Evolutionary conservation across 2,329 filamentous ascomycete species (phyloP), one percentile per base, ranked within the genome.

Genomic region (Phyllosticta citribraziliensis): DNA sequence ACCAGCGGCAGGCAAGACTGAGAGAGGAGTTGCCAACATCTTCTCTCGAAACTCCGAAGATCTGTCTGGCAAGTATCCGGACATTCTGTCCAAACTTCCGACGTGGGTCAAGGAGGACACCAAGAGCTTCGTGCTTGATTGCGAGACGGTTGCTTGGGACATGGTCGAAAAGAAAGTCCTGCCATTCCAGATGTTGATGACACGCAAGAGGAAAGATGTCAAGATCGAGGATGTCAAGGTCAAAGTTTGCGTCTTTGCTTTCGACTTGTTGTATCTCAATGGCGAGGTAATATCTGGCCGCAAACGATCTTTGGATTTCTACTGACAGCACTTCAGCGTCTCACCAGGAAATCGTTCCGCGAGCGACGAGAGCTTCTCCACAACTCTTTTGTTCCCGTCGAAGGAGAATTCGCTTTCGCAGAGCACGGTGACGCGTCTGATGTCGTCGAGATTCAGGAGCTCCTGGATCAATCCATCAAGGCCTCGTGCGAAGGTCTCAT

Each of bases 31-130:
- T 35, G 86, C 91, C 9, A 91, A 93, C 57, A 96, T 99, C 67
- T 99, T 99, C 75, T 99, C 94, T 2, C 84, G 94, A 66, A 99
- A 99, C 71, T 97, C 93, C 0, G 94, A 99, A 76, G 93, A 99
- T 69, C 74, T 99, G 56, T 97, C 91, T 9, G 96, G 94, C 75
- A 99, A 99, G 71, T 99, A 99, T 70, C 94, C 94, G 0, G 94
- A 99, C 75, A 91, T 99, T 58, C 83, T 99, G 33, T 87, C 83
- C 22, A 96, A 95, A 72, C 82, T 99, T 12, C 82, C 89, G 47
- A 86, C 83, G 0, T 99, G 94, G 94, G 86, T 99, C 67, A 95
- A 95, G 72, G 78, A 86, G 2, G 90, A 87, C 30, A 96, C 94
- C 11, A 90, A 89, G 75, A 96, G 91, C 71, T 99, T 99, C 70